Percentiles rank a stretch among this genome's conserved stretches.
Evolutionary conservation across 495 filamentous ascomycete species (phyloP).

Genomic region (Penicillium odoratum): DNA sequence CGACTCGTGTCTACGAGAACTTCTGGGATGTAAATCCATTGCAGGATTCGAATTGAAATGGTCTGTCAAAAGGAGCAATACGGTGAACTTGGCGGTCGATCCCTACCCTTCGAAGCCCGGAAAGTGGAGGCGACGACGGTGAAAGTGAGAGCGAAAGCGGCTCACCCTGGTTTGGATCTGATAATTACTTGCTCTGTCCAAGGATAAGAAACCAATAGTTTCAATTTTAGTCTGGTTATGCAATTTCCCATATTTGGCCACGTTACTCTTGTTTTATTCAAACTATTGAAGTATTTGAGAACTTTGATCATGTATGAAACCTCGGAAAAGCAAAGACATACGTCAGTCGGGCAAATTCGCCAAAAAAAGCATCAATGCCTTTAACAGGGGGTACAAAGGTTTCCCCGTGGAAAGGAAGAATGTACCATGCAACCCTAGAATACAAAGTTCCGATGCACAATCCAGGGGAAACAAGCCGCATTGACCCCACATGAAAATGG

Average conservation of each 20-base stretch:
- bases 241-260: not conserved
- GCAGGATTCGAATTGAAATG: not conserved
- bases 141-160: not conserved
- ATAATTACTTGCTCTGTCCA: not conserved
- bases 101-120: not conserved
- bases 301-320: not conserved
- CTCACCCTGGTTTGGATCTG: not conserved
- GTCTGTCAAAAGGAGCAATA: not conserved
- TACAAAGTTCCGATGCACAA: not conserved
- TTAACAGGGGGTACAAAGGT: no score
- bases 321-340: not conserved
- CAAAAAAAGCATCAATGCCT: not conserved
- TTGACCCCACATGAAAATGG: conserved; percentile 11
- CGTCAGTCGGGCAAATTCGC: not conserved
- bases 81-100: not conserved
- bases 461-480: conserved; percentile 8
- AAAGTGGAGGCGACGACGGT: not conserved
- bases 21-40: no score
- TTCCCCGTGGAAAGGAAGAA: no score
- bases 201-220: not conserved
- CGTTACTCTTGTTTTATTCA: not conserved
- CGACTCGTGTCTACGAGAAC: not conserved
- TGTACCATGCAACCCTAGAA: no score
- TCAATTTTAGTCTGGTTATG: not conserved
- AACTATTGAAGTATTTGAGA: not conserved